A percentile compares a stretch with the other conserved stretches of the same genome.
Conservation (phyloP, 139 green algal genomes). For the Pleodorina starrii region DNA sequence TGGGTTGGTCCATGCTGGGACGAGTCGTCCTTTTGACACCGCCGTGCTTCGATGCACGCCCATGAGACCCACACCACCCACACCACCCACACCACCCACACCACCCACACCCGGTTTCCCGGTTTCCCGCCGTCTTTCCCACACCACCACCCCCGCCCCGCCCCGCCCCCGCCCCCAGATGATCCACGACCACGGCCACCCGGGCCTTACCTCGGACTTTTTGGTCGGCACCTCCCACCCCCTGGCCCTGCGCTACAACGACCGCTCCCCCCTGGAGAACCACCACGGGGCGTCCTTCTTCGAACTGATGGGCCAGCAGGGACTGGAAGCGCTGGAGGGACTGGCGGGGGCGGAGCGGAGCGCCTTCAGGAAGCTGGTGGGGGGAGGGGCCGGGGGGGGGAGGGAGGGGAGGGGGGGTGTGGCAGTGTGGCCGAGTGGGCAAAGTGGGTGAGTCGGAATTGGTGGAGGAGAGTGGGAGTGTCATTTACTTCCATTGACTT, state of each 20-base stretch:
- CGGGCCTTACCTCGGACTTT: constrained; percentile 63
- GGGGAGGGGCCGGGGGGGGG: too few species aligned
- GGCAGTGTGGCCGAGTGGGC: not conserved
- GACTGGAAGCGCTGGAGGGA: constrained; percentile 36
- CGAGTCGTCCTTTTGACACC: too few species aligned
- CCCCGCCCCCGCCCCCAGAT: constrained; percentile 21
- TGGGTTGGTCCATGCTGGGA: too few species aligned
- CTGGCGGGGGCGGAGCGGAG: not conserved
- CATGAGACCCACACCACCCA: too few species aligned
- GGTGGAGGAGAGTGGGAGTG: not conserved
- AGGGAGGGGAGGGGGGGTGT: not conserved
- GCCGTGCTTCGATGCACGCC: too few species aligned
- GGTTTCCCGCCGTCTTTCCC: too few species aligned
- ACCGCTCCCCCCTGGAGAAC: constrained; percentile 57
- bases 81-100: too few species aligned
- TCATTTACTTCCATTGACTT: too few species aligned
- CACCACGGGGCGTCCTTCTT: constrained; percentile 53
- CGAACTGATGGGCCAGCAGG: constrained; percentile 27
- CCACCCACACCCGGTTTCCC: too few species aligned
- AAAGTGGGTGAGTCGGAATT: not conserved
- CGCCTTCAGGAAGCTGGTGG: constrained; percentile 46
- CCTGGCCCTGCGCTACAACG: constrained; percentile 63
- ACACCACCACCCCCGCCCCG: not conserved
- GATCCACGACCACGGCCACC: constrained; percentile 52
- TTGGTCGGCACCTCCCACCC: constrained; percentile 48